Conservation (phyloP, 331 rosid species). For the Quercus tomentella region DNA sequence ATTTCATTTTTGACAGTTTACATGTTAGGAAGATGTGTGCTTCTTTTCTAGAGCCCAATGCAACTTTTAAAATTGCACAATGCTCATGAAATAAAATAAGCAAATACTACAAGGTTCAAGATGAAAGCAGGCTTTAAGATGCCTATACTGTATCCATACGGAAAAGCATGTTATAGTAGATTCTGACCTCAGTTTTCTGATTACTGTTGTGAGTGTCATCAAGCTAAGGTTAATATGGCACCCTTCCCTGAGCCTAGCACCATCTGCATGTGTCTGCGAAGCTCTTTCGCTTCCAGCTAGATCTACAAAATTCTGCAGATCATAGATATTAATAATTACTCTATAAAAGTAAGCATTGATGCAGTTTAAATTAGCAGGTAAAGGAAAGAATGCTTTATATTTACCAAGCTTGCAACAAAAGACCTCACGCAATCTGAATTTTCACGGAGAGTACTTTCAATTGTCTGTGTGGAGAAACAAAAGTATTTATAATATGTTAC, state of each 20-base stretch:
- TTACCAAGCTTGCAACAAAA: constrained; percentile 95
- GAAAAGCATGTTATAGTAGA: background rate
- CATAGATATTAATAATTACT: background rate
- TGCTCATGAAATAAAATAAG: background rate
- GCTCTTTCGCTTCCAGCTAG: constrained; percentile 99
- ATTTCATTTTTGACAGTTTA: background rate
- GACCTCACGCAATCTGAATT: constrained; percentile 83
- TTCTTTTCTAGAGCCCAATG: background rate
- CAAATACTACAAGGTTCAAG: background rate
- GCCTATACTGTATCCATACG: background rate
- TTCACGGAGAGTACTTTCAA: constrained; percentile 89
- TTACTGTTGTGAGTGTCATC: constrained; percentile 99
- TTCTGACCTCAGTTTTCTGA: constrained; percentile 93
- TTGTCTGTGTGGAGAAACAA: constrained; percentile 52
- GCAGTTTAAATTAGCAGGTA: constrained; percentile 1
- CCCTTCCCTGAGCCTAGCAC: constrained; percentile 97
- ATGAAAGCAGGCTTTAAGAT: background rate
- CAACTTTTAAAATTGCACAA: background rate
- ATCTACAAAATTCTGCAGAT: constrained; percentile 88
- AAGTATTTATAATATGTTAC: background rate
- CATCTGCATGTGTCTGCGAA: constrained; percentile 94
- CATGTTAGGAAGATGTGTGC: background rate
- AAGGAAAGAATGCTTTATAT: background rate
- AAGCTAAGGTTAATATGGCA: constrained; percentile 98
- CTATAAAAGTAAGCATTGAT: background rate